Evolutionary conservation across 2,329 filamentous ascomycete genomes (phyloP).

Genomic region (Colletotrichum sp.): DNA sequence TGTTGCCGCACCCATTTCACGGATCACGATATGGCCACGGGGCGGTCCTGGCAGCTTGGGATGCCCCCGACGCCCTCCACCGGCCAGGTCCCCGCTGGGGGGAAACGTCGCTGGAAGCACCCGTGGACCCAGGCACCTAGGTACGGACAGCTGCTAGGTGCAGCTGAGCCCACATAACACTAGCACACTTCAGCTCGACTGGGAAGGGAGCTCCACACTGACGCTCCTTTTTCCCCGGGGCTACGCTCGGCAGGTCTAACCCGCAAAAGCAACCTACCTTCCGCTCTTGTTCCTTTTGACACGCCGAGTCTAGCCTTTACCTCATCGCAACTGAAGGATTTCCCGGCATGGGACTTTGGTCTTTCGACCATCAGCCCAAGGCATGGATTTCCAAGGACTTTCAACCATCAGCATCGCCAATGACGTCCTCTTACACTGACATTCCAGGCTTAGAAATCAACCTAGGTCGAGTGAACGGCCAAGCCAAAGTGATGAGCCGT

Average conservation of each 20-base stretch:
- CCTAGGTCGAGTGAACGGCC: neutral
- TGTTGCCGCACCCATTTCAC: constrained; percentile 1
- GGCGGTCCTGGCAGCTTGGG: neutral
- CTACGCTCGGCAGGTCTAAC: neutral
- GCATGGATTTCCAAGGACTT: neutral
- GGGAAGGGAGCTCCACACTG: constrained; percentile 3
- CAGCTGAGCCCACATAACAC: neutral
- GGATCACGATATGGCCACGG: constrained; percentile 11
- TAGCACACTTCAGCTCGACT: neutral
- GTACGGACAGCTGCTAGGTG: neutral
- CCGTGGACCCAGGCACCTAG: neutral
- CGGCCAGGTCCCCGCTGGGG: neutral
- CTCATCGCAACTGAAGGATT: neutral
- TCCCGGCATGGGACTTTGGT: neutral
- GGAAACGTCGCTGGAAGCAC: neutral
- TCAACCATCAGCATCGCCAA: neutral
- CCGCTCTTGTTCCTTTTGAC: neutral
- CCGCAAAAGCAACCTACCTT: neutral
- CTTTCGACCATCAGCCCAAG: neutral
- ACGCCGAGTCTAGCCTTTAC: neutral
- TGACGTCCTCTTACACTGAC: neutral
- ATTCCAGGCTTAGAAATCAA: neutral
- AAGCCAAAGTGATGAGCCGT: neutral
- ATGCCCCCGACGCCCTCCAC: neutral
- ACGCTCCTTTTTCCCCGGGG: neutral